phyloP scores from a whole-genome alignment of 306 rosid genomes.

The Trichosanthes truncata region DNA sequence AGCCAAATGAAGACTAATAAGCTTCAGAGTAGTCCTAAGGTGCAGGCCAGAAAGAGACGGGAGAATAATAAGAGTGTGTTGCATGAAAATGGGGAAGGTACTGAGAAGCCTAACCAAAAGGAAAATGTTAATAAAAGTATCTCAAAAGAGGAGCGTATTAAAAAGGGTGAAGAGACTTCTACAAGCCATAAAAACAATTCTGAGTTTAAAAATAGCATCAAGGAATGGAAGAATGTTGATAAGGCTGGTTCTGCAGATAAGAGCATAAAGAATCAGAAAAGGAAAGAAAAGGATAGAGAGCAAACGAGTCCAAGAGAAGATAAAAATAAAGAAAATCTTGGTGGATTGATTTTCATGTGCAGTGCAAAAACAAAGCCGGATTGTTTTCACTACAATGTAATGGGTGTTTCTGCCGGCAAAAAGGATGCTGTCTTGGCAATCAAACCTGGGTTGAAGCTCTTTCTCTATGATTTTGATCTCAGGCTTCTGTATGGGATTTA shows the following conservation, averaged over 20 bases:
- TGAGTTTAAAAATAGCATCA: constrained; percentile 19
- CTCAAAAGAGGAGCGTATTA: constrained; percentile 13
- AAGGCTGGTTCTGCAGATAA: constrained; percentile 21
- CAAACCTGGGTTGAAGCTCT: constrained; percentile 68
- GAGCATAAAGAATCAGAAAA: constrained; percentile 18
- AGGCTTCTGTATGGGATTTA: constrained; percentile 78
- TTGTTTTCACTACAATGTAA: constrained; percentile 63
- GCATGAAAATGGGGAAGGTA: too few species aligned
- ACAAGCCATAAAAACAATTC: constrained; percentile 15
- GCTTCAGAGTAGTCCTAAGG: too few species aligned
- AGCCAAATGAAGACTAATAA: background rate
- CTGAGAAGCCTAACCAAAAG: constrained; percentile 16
- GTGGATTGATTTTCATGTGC: constrained; percentile 95
- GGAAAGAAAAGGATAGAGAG: constrained; percentile 13
- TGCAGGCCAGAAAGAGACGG: too few species aligned
- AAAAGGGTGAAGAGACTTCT: constrained; percentile 22
- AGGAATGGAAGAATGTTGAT: constrained; percentile 18
- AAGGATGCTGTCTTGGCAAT: constrained; percentile 48
- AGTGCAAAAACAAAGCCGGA: constrained; percentile 83
- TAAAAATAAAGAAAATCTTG: constrained; percentile 42
- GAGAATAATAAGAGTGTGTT: too few species aligned
- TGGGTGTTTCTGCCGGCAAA: constrained; percentile 66
- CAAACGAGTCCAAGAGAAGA: constrained; percentile 19
- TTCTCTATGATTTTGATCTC: constrained; percentile 85
- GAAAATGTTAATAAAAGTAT: constrained; percentile 18